These are phyloP conservation scores for Calamus simplicifolius DNA, from an alignment of 176 grass and related monocot genomes.

Conservation along the genomic window DNA sequence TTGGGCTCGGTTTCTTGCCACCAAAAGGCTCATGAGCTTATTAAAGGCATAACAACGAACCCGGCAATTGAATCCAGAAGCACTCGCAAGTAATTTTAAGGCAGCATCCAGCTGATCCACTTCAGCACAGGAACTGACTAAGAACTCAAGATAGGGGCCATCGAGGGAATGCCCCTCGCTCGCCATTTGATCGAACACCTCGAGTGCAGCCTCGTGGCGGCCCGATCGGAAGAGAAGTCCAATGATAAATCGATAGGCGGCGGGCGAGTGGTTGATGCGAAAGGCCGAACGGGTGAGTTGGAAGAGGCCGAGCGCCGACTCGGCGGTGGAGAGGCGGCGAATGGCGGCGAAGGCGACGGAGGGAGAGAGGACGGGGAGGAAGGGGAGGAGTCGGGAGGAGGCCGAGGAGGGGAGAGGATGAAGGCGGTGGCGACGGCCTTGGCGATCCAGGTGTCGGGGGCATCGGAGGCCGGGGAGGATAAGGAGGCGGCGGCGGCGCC, in stretches of 20 bases:
- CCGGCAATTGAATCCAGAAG: conserved; percentile 24
- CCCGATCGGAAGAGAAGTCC: conserved; percentile 26
- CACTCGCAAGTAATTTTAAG: conserved; percentile 27
- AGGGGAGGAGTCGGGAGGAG: conserved; percentile 10
- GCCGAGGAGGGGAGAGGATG: conserved; percentile 5
- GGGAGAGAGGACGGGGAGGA: conserved; percentile 12
- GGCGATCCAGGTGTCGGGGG: conserved; percentile 65
- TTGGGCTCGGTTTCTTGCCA: conserved; percentile 20
- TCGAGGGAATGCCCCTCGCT: conserved; percentile 26
- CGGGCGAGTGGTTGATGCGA: conserved; percentile 18
- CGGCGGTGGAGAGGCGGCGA: conserved; percentile 14
- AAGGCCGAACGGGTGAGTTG: conserved; percentile 19
- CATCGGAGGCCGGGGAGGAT: neutral
- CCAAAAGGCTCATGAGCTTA: conserved; percentile 50
- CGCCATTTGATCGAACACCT: conserved; percentile 84
- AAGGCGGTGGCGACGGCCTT: conserved; percentile 44
- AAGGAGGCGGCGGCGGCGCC: neutral
- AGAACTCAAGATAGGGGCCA: conserved; percentile 47
- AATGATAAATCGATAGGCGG: conserved; percentile 44
- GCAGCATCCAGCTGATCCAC: conserved; percentile 36
- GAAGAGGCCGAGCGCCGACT: conserved; percentile 20
- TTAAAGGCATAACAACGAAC: conserved; percentile 54
- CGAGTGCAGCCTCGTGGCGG: conserved; percentile 44
- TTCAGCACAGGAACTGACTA: conserved; percentile 34
- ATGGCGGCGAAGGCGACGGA: conserved; percentile 13